These are phyloP conservation scores for Penicillium sp. DNA, from an alignment of 2,329 filamentous ascomycete genomes.

Conservation along the genomic window DNA sequence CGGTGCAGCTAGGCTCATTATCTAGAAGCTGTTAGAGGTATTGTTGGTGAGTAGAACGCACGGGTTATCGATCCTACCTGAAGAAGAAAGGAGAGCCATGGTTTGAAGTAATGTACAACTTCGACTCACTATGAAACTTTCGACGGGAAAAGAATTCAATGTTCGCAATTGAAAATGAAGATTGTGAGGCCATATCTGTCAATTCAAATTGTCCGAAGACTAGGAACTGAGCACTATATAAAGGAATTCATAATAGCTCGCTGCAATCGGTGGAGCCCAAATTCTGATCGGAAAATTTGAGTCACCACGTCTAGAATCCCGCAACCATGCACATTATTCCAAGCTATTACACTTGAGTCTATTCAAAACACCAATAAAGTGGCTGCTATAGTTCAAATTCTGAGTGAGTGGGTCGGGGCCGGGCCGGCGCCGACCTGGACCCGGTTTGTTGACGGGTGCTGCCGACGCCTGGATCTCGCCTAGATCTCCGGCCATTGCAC, in stretches of 20 bases:
- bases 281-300: slow-evolving; percentile 20
- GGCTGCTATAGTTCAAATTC: slow-evolving; percentile 22
- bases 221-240: slow-evolving; percentile 22
- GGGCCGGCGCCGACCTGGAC: slow-evolving; percentile 30
- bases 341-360: slow-evolving; percentile 22
- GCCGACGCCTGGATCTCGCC: slow-evolving; percentile 14
- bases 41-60: not conserved
- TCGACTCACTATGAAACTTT: slow-evolving; percentile 15
- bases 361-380: slow-evolving; percentile 23
- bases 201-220: not conserved
- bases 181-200: slow-evolving; percentile 5
- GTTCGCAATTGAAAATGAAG: slow-evolving; percentile 5
- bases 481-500: slow-evolving; percentile 12
- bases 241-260: not conserved
- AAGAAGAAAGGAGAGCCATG: slow-evolving; percentile 15
- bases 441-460: slow-evolving; percentile 19
- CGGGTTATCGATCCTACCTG: slow-evolving; percentile 18
- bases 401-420: slow-evolving; percentile 27
- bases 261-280: slow-evolving; percentile 14
- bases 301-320: slow-evolving; percentile 26
- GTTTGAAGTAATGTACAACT: slow-evolving; percentile 12
- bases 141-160: not conserved
- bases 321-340: slow-evolving; percentile 18
- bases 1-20: slow-evolving; percentile 7
- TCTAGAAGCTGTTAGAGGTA: slow-evolving; percentile 19